Base-by-base conservation (phyloP, 495 filamentous ascomycete species). In the Hyaloscypha hepaticicola region DNA sequence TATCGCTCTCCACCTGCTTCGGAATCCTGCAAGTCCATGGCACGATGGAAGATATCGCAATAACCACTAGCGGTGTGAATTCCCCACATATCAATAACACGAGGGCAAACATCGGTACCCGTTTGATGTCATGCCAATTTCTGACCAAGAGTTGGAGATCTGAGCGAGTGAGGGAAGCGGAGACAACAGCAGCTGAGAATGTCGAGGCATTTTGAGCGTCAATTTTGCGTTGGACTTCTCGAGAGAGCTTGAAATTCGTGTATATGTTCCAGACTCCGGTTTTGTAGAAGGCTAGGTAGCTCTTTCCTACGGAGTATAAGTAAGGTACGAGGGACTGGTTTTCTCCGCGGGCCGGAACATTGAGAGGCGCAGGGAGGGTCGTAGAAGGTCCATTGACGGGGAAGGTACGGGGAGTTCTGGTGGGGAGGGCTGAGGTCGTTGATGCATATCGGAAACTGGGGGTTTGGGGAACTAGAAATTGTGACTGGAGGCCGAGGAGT, bases 11-110 rank as follows among this genome's bases (percentile, higher is more conserved):
- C 0, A 89, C 70, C 75, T 97, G 94, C 45, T 70, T 72, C 0
- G 95, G 95, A 11, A 97, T 86, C 2, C 92, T 84, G 72, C 93
- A 96, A 0, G 91, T 89, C 61, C 80, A 83, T 0, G 94, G 94
- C 16, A 95, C 88, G 34, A 91, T 74, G 8, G 79, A 77, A 6
- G 85, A 85, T 21, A 93, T 75, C n/a, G 90, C 77, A 5, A 88
- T 74, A 0, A 88, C 81, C 7, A 95, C 72, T 1, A 97, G 66
- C 0, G 93, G 92, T 7, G 92, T 91, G 73, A 95, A 87, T 72
- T 97, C 94, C 3, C 91, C 95, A 72, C 87, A 91, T 41, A 96
- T 51, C 0, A 93, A 60, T 1, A 96, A 79, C 3, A 96, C 72
- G 3, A 96, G 24, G 0, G 72, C 83, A 73, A 99, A 97, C 3